Evolutionary conservation across 1,284 basidiomycete species (phyloP).

Genomic region (Xerocomus minutiporus): DNA sequence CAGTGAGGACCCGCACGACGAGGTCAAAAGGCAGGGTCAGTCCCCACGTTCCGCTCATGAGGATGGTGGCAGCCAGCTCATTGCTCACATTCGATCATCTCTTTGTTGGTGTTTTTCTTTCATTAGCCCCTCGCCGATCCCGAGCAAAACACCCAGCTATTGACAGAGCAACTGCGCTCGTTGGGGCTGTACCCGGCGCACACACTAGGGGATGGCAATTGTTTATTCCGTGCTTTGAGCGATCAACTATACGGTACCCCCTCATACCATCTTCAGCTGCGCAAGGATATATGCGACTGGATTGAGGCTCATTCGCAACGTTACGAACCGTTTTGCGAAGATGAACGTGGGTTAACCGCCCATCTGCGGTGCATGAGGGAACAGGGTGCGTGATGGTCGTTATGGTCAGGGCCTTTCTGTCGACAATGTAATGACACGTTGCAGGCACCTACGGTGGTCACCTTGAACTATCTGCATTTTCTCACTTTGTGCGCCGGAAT

Average conservation of each 20-base stretch:
- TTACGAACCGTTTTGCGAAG: constrained; percentile 87
- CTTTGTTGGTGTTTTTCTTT: constrained; percentile 3
- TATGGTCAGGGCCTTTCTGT: constrained; percentile 1
- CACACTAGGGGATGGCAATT: constrained; percentile 83
- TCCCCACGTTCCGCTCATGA: constrained; percentile 29
- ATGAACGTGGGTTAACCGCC: constrained; percentile 68
- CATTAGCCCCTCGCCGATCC: constrained; percentile 59
- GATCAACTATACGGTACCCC: constrained; percentile 81
- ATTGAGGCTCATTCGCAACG: constrained; percentile 65
- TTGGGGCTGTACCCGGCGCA: constrained; percentile 75
- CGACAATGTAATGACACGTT: constrained; percentile 11
- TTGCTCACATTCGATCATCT: constrained; percentile 17
- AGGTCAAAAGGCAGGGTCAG: constrained; percentile 57
- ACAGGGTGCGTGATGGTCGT: constrained; percentile 47
- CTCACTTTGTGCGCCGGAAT: constrained; percentile 71
- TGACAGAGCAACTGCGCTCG: constrained; percentile 65
- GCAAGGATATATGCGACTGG: constrained; percentile 79
- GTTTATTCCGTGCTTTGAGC: constrained; percentile 77
- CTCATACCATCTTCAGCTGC: constrained; percentile 63
- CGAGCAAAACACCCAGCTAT: constrained; percentile 56
- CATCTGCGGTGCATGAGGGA: constrained; percentile 75
- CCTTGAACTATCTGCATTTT: constrained; percentile 85
- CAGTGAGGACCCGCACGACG: constrained; percentile 64
- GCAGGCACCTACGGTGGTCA: constrained; percentile 87
- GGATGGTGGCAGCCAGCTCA: constrained; percentile 14